phyloP scores from a whole-genome alignment of 495 filamentous ascomycete genomes.

The Penicillium waksmanii region DNA sequence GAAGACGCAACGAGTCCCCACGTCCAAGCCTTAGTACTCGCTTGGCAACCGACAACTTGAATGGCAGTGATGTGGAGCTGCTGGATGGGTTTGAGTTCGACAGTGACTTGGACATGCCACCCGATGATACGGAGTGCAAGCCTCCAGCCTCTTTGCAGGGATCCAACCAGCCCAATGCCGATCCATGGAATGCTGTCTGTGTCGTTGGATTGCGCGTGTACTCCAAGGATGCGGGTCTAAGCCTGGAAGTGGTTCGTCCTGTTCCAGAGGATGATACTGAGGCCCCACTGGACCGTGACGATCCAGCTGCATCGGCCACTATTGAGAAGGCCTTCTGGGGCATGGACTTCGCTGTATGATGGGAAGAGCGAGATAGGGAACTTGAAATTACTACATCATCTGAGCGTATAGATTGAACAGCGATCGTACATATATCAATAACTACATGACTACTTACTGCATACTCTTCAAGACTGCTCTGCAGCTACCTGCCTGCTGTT shows the following conservation, averaged over 20 bases:
- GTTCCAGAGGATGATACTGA: conserved; percentile 54
- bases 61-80: conserved; percentile 32
- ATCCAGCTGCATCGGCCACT: conserved; percentile 49
- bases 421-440: too few species aligned
- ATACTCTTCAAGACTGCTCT: too few species aligned
- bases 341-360: background rate
- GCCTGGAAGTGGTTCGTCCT: conserved; percentile 57
- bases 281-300: conserved; percentile 57
- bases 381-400: background rate
- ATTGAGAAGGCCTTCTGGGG: conserved; percentile 33
- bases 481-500: too few species aligned
- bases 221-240: conserved; percentile 57
- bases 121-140: conserved; percentile 32
- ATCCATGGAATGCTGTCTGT: conserved; percentile 87
- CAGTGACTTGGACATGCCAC: conserved; percentile 50
- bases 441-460: too few species aligned
- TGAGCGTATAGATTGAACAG: too few species aligned
- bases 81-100: conserved; percentile 55
- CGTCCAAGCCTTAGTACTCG: conserved; percentile 35
- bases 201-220: conserved; percentile 81
- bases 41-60: conserved; percentile 26
- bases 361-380: background rate
- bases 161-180: conserved; percentile 24
- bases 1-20: conserved; percentile 24
- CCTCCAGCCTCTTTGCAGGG: background rate